A percentile compares a stretch with the other conserved stretches of the same genome.
phyloP scores from a whole-genome alignment of 495 filamentous ascomycete genomes.

The Hypoxylon intermedium region DNA sequence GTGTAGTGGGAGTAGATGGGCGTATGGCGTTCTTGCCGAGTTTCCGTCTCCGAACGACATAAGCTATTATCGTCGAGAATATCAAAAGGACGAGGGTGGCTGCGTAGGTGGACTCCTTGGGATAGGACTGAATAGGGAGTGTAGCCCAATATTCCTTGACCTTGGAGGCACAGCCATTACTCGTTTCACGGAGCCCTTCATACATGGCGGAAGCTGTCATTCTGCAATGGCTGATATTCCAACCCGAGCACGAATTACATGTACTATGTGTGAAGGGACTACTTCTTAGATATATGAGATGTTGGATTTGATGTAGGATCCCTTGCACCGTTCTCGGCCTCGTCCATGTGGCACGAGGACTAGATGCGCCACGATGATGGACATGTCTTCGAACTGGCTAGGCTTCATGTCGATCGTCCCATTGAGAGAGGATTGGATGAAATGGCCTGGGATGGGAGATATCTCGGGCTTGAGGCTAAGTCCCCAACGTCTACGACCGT shows the following conservation, averaged over 20 bases:
- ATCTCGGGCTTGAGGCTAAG: conserved; percentile 28
- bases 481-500: conserved; percentile 11
- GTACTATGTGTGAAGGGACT: neutral
- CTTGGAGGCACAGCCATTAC: conserved; percentile 1
- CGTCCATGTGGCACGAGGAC: neutral
- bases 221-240: too few relatives aligned
- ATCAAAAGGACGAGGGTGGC: conserved; percentile 21
- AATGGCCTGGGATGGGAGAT: conserved; percentile 24
- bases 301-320: neutral
- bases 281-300: conserved; percentile 23
- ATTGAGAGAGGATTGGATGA: conserved; percentile 8
- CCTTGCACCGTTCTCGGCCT: conserved; percentile 23
- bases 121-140: neutral
- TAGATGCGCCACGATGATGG: conserved; percentile 7
- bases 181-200: conserved; percentile 3
- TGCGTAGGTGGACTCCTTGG: conserved; percentile 4
- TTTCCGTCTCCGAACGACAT: conserved; percentile 24
- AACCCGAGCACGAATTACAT: too few relatives aligned
- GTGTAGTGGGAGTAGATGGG: conserved; percentile 35
- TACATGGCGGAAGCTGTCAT: conserved; percentile 11
- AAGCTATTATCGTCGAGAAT: conserved; percentile 16
- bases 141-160: conserved; percentile 10
- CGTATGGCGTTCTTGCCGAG: conserved; percentile 15
- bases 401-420: conserved; percentile 3
- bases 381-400: neutral